Evolutionary conservation across 1,284 basidiomycete species (phyloP), one percentile per base, ranked within the genome.

Genomic region (Cystobasidium slooffiae): DNA sequence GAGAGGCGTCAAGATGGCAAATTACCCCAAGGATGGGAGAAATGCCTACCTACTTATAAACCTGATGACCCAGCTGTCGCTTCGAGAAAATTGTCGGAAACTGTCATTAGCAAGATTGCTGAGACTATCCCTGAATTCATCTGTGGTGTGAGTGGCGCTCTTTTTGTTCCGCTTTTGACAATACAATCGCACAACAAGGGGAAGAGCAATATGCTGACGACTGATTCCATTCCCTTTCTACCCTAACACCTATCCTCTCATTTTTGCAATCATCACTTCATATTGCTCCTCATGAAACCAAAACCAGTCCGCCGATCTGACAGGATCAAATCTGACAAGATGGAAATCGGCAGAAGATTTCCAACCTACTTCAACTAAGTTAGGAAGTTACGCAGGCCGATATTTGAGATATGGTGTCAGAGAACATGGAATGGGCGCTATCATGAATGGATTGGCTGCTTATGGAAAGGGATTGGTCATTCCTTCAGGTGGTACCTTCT

Each of bases 351-450:
- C 87, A 72, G 86, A 90, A 76, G 95, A 97, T 85, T 97, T 97
- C 90, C 95, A 97, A 84, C 91, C 88, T 72, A 91, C 92, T 75
- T 90, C 87, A 83, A 93, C 91, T 56, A 88, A 88, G 58, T 87
- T 97, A 68, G 94, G 94, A 76, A 86, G 84, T 78, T 97, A 94
- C 84, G 84, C 88, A 75, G 94, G 94, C 75, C 91, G 90, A 68
- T 97, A 97, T 84, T 89, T 97, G 83, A 91, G 93, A 74, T 97
- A 92, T 85, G 94, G 94, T 89, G 94, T 97, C 75, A 92, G 94
- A 84, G 94, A 97, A 84, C 94, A 97, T 84, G 94, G 87, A 80
- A 97, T 97, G 94, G 92, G 91, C 81, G 94, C 94, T 76, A 93
- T 97, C 81, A 92, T 90, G 80, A 84, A 84, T 80, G 83, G 83